Conservation (phyloP, 1,139 yeast species). For the Tardiomyces depauwii region DNA sequence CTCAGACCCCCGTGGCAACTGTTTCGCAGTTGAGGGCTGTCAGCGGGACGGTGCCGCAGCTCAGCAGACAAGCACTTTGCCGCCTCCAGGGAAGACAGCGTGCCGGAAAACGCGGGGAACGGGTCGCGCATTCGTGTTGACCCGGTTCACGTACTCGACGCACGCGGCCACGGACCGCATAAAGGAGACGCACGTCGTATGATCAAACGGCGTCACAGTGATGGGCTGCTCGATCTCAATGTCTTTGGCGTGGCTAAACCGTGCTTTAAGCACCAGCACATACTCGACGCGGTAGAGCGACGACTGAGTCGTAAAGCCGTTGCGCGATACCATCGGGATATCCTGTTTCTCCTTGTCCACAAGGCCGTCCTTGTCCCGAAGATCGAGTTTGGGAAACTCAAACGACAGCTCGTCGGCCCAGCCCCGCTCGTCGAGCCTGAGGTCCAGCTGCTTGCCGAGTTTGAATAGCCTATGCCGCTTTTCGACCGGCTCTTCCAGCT, state of each 20-base stretch:
- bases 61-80: neutral
- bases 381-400: conserved; percentile 20
- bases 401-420: conserved; percentile 20
- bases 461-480: conserved; percentile 23
- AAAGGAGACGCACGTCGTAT: conserved; percentile 26
- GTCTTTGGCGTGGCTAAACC: conserved; percentile 29
- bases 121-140: neutral
- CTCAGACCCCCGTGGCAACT: no score
- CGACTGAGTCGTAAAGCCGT: conserved; percentile 27
- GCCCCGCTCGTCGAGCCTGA: conserved; percentile 20
- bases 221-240: conserved; percentile 28
- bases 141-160: conserved; percentile 15
- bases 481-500: conserved; percentile 21
- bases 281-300: conserved; percentile 27
- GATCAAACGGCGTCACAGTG: conserved; percentile 28
- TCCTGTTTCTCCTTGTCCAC: conserved; percentile 25
- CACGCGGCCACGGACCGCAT: conserved; percentile 25
- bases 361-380: conserved; percentile 19
- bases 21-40: no score
- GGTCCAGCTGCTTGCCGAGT: conserved; percentile 19
- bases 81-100: neutral
- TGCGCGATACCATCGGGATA: conserved; percentile 24
- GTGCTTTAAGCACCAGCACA: conserved; percentile 24
- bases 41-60: no score
- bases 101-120: neutral